phyloP scores from a whole-genome alignment of 768 basidiomycete species.

The Amanita molliuscula region DNA sequence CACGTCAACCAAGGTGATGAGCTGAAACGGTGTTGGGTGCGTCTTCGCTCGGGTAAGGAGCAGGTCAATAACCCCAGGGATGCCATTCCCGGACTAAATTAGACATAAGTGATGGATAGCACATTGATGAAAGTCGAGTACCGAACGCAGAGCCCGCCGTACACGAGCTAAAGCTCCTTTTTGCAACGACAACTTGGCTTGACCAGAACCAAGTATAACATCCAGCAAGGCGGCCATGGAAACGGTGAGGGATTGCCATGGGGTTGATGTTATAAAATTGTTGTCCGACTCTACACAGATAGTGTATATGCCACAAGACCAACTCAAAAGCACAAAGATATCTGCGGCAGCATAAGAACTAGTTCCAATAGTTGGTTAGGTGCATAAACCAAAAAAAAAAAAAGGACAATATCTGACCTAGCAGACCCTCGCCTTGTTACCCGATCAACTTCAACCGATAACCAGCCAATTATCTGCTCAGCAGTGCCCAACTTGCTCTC shows the following conservation, averaged over 20 bases:
- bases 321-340: conserved; percentile 59
- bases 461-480: conserved; percentile 71
- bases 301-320: conserved; percentile 57
- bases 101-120: neutral
- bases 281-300: conserved; percentile 34
- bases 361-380: conserved; percentile 1
- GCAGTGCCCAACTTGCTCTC: conserved; percentile 46
- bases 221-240: conserved; percentile 55
- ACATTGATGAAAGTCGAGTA: conserved; percentile 20
- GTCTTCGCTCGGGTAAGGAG: conserved; percentile 43
- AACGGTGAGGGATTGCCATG: conserved; percentile 43
- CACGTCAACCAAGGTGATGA: conserved; percentile 51
- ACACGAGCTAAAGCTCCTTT: conserved; percentile 50
- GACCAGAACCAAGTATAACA: conserved; percentile 39
- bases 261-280: conserved; percentile 32
- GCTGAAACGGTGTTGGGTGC: conserved; percentile 25
- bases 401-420: conserved; percentile 33
- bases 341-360: conserved; percentile 51
- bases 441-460: conserved; percentile 53
- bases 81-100: conserved; percentile 28
- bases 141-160: conserved; percentile 60
- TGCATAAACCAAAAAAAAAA: neutral
- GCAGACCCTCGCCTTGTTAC: conserved; percentile 41
- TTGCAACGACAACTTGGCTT: conserved; percentile 48
- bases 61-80: conserved; percentile 41